Conservation (phyloP, 805 yeast genomes). For the Yarrowia sp. region DNA sequence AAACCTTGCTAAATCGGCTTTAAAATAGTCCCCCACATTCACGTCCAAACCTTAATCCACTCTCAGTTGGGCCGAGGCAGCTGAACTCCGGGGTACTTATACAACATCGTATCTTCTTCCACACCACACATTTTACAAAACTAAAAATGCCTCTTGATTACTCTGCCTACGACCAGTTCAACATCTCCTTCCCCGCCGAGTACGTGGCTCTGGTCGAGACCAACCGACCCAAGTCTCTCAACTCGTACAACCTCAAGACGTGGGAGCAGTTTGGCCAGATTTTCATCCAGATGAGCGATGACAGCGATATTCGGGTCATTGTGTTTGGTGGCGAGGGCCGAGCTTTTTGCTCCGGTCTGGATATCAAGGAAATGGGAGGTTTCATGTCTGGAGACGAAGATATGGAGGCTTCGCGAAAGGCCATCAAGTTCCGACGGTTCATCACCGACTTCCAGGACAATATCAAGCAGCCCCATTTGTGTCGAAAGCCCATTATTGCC, state of each 20-base stretch:
- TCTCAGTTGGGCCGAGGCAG: conserved; percentile 22
- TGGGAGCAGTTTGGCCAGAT: conserved; percentile 57
- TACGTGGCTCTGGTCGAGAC: conserved; percentile 56
- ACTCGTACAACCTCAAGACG: conserved; percentile 54
- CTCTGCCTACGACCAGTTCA: conserved; percentile 28
- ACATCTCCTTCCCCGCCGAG: conserved; percentile 43
- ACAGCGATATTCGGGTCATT: conserved; percentile 49
- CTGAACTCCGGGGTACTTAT: conserved; percentile 10
- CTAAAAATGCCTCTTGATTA: conserved; percentile 26
- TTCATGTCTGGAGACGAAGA: conserved; percentile 28
- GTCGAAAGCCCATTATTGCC: conserved; percentile 54
- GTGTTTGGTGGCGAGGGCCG: conserved; percentile 58
- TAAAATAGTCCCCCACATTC: conserved; percentile 8
- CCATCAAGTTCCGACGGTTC: conserved; percentile 38
- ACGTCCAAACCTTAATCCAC: background rate
- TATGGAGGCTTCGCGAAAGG: conserved; percentile 35
- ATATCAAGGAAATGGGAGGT: conserved; percentile 41
- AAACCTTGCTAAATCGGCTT: conserved; percentile 12
- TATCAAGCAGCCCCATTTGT: conserved; percentile 38
- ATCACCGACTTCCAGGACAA: conserved; percentile 58
- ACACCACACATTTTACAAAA: background rate
- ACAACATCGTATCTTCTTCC: background rate
- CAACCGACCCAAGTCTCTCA: conserved; percentile 57
- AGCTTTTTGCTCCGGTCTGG: conserved; percentile 62
- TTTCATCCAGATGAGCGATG: conserved; percentile 45